These are phyloP conservation scores for Phialemoniopsis sp. DNA, from an alignment of 2,329 filamentous ascomycete species.

Conservation along the genomic window DNA sequence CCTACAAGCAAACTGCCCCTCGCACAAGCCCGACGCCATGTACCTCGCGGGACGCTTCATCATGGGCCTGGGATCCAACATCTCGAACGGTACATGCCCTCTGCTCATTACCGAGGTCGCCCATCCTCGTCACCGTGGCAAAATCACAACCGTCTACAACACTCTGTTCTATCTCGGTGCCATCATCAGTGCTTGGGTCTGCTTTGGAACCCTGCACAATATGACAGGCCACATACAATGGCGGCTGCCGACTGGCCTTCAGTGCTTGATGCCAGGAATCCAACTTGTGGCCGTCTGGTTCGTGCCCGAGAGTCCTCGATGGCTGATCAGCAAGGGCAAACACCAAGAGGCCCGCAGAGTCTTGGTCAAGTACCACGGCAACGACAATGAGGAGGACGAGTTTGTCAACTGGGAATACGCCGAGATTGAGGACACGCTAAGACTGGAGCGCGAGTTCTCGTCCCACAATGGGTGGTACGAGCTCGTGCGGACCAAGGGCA, in stretches of 20 bases:
- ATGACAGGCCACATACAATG: no score
- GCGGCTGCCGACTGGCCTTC: no score
- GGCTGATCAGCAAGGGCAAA: constrained; percentile 15
- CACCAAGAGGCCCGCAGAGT: constrained; percentile 16
- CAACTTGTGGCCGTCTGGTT: no score
- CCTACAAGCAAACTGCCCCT: no score
- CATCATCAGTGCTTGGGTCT: constrained; percentile 33
- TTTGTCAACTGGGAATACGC: constrained; percentile 39
- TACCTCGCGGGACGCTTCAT: constrained; percentile 45
- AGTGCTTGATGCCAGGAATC: no score
- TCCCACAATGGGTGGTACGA: constrained; percentile 25
- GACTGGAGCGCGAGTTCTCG: constrained; percentile 35
- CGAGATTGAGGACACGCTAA: constrained; percentile 42
- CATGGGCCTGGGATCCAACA: constrained; percentile 43
- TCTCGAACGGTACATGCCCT: constrained; percentile 40
- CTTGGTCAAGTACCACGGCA: constrained; percentile 12
- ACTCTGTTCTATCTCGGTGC: constrained; percentile 37
- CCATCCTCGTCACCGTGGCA: constrained; percentile 44
- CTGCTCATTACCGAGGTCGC: constrained; percentile 43
- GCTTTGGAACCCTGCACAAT: no score
- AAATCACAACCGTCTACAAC: constrained; percentile 41
- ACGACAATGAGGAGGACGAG: constrained; percentile 23
- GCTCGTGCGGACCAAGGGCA: constrained; percentile 19
- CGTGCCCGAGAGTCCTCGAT: no score
- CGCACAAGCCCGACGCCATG: no score